These are phyloP conservation scores for Malassezia globosa DNA, from an alignment of 1,284 basidiomycete species.

Conservation along the genomic window DNA sequence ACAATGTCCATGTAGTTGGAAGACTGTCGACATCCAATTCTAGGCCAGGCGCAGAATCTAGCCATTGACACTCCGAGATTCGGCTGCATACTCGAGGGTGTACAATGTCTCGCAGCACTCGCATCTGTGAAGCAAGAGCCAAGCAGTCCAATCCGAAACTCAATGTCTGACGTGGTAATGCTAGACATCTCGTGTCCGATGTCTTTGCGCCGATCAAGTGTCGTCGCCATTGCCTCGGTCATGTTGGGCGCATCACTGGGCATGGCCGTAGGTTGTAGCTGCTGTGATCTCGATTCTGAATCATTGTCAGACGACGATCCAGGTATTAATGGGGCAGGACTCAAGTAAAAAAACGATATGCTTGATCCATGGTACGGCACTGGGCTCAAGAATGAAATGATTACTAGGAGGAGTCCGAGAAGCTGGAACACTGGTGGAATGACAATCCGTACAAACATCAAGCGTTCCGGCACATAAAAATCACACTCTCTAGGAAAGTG, in stretches of 20 bases:
- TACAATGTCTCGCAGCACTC: not conserved
- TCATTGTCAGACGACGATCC: not conserved
- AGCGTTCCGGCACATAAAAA: too few relatives aligned
- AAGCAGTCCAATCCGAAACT: conserved; percentile 3
- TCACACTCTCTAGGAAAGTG: too few relatives aligned
- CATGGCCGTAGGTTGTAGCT: not conserved
- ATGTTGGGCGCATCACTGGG: not conserved
- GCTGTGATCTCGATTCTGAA: not conserved
- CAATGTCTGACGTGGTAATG: not conserved
- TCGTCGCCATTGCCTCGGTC: not conserved
- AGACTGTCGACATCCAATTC: not conserved
- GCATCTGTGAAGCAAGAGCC: conserved; percentile 11
- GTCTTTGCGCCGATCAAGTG: too few relatives aligned
- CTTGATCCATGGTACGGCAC: conserved; percentile 14
- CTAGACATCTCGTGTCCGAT: not conserved
- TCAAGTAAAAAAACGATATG: conserved; percentile 15
- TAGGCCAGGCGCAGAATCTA: conserved; percentile 1
- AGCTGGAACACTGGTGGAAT: conserved; percentile 2
- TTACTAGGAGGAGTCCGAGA: conserved; percentile 1
- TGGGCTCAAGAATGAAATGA: conserved; percentile 14
- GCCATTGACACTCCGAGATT: not conserved
- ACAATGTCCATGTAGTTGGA: not conserved
- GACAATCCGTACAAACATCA: conserved; percentile 3
- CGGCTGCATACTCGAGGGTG: conserved; percentile 5
- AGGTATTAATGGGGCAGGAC: not conserved